Conservation (phyloP, 495 filamentous ascomycete species). For the Penicillium odoratum region DNA sequence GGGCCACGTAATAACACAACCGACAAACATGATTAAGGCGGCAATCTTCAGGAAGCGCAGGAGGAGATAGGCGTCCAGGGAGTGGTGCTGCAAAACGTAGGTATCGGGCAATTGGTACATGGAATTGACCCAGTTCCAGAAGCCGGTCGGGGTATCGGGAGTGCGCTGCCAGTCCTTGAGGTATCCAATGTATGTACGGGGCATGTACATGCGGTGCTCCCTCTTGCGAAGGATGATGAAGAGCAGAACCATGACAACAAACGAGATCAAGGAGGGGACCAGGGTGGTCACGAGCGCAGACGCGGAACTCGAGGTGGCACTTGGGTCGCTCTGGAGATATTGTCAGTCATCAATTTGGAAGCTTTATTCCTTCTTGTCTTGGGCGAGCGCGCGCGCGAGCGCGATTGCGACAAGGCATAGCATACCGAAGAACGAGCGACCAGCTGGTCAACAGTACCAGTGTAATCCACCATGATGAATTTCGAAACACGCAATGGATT, state of each 20-base stretch:
- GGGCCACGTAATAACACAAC: constrained; percentile 79
- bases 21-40: constrained; percentile 72
- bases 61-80: constrained; percentile 85
- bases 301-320: constrained; percentile 42
- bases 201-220: constrained; percentile 78
- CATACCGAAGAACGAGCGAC: constrained; percentile 21
- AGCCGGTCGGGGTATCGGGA: constrained; percentile 64
- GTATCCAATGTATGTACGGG: constrained; percentile 81
- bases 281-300: constrained; percentile 70
- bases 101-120: constrained; percentile 81
- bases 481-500: not conserved
- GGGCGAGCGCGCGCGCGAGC: too few species aligned
- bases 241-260: constrained; percentile 63
- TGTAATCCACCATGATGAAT: constrained; percentile 31
- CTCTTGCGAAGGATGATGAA: constrained; percentile 78
- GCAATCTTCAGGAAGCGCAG: constrained; percentile 79
- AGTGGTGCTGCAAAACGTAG: constrained; percentile 84
- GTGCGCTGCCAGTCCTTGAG: constrained; percentile 68
- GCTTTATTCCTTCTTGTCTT: not conserved
- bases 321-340: constrained; percentile 9
- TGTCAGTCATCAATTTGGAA: not conserved
- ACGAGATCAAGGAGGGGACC: constrained; percentile 47
- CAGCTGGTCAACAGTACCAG: constrained; percentile 30
- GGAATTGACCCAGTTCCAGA: constrained; percentile 71
- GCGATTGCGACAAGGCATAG: not conserved